Base-by-base conservation (phyloP, 805 yeast genomes). In the Pichia ethanolica region DNA sequence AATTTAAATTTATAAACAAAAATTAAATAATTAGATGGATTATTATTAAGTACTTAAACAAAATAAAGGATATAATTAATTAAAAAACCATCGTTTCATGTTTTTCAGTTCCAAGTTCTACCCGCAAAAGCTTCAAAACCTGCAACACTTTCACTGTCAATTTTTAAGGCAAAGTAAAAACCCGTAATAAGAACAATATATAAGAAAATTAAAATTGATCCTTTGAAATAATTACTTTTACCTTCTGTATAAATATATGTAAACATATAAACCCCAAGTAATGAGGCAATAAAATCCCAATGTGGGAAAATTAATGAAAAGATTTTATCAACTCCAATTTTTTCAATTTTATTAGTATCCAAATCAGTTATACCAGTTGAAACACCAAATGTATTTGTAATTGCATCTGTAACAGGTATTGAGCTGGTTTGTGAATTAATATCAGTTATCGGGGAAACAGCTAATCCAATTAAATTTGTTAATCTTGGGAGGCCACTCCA, bases 171-270 rank as follows among this genome's bases (percentile, higher is more conserved):
- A 56, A 85, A 81, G 71, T 80, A 89, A 66, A 91, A 90, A 0
- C 98, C 99, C 45, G 80, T 70, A 48, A 88, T 70, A 9, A 87
- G 81, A 35, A 87, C 88, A 36, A 81, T 60, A 62, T 91, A 91
- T 34, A 87, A 75, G 54, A 93, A 75, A 11, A 91, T 79, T 62
- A 91, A 70, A 56, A 93, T 88, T 13, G 90, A 83, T 1, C 99
- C 98, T 66, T 93, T 93, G 75, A 93, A 91, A 65, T 93, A 93
- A 64, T 93, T 93, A 33, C 95, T 85, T 62, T 90, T 89, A 3
- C 99, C 99, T 63, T 93, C 99, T 0, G 97, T 96, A 65, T 93
- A 93, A 49, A 93, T 79, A 66, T 93, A 91, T 1, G 96, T 86
- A 72, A 89, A 91, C 66, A 93, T 70, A 53, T 89, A 88, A 49